These are phyloP conservation scores for Copromyces sp. DNA, from an alignment of 495 filamentous ascomycete species.

Conservation along the genomic window DNA sequence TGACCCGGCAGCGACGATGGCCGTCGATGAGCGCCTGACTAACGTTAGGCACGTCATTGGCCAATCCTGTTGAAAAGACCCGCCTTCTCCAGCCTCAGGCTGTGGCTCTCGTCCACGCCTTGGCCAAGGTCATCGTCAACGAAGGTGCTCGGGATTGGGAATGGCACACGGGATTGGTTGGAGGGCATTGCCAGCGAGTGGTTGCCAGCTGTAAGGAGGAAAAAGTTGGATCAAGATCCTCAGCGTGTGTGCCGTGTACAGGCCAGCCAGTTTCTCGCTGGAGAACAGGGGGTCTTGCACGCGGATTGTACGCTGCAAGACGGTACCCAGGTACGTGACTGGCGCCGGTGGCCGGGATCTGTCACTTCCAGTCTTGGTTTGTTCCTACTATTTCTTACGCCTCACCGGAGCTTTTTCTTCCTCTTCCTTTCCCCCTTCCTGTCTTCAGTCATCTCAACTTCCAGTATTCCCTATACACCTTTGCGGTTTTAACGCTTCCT, in stretches of 20 bases:
- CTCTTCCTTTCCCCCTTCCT: slow-evolving; percentile 5
- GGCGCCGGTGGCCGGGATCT: not conserved
- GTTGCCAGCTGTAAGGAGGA: not conserved
- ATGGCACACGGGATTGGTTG: not conserved
- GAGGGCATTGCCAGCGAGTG: not conserved
- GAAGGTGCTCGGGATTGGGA: not conserved
- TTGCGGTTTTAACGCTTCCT: not conserved
- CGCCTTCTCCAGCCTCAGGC: slow-evolving; percentile 13
- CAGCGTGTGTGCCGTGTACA: not conserved
- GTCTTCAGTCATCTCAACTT: not conserved
- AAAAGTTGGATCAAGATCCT: not conserved
- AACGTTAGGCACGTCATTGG: slow-evolving; percentile 17
- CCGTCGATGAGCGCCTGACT: slow-evolving; percentile 10
- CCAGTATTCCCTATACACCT: not conserved
- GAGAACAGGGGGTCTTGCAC: not conserved
- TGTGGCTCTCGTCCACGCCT: slow-evolving; percentile 16
- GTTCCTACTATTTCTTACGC: slow-evolving; percentile 4
- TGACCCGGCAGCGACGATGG: not conserved
- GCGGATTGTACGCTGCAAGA: not conserved
- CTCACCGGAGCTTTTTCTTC: slow-evolving; percentile 15
- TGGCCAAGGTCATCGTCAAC: slow-evolving; percentile 16
- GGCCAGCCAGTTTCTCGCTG: not conserved
- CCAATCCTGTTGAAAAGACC: not conserved
- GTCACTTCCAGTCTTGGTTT: not conserved
- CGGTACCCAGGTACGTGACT: not conserved